These are phyloP conservation scores for Boletus reticuloceps DNA, from an alignment of 768 basidiomycete species.

Conservation along the genomic window DNA sequence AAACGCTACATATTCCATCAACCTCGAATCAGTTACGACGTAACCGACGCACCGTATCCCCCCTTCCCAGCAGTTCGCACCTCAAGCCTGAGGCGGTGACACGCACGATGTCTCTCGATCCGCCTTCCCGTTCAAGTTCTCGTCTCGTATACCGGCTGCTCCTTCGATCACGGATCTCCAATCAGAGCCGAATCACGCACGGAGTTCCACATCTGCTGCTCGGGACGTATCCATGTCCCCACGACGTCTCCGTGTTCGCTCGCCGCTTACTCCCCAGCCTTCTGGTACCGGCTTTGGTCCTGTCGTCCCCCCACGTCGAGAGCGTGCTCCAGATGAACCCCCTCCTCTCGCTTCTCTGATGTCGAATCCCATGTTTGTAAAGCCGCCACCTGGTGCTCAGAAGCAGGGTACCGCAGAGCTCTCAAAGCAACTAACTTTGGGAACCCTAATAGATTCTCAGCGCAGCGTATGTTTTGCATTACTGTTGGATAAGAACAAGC, in stretches of 20 bases:
- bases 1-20: slow-evolving; percentile 31
- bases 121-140: slow-evolving; percentile 36
- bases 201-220: slow-evolving; percentile 22
- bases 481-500: neutral
- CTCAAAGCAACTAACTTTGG: slow-evolving; percentile 47
- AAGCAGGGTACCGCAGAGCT: slow-evolving; percentile 20
- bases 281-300: slow-evolving; percentile 42
- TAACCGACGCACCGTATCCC: slow-evolving; percentile 44
- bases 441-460: slow-evolving; percentile 55
- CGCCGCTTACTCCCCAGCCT: slow-evolving; percentile 71
- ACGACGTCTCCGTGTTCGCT: slow-evolving; percentile 52
- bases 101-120: slow-evolving; percentile 77
- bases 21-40: slow-evolving; percentile 31
- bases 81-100: slow-evolving; percentile 36
- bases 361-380: slow-evolving; percentile 69
- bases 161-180: slow-evolving; percentile 36
- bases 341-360: slow-evolving; percentile 61
- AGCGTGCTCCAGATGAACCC: slow-evolving; percentile 63
- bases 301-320: slow-evolving; percentile 34
- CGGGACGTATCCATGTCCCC: slow-evolving; percentile 48
- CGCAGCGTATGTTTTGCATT: slow-evolving; percentile 45
- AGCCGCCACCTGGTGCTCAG: slow-evolving; percentile 43
- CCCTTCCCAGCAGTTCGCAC: slow-evolving; percentile 31
- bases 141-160: slow-evolving; percentile 24
- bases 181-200: slow-evolving; percentile 18